These are phyloP conservation scores for Cajanus cajan DNA, from an alignment of 306 rosid genomes.

Conservation along the genomic window DNA sequence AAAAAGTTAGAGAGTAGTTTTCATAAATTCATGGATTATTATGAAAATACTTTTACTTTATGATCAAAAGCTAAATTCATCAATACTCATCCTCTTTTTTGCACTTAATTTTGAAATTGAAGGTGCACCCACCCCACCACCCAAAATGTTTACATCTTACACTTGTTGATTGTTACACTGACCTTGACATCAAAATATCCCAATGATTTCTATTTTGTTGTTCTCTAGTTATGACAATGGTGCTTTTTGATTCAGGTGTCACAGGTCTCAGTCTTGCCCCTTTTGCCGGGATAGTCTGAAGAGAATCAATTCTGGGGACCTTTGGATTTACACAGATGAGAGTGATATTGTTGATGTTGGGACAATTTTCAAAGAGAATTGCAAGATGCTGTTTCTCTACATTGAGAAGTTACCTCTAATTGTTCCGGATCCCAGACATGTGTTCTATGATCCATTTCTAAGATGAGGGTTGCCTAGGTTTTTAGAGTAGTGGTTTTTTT, in stretches of 20 bases:
- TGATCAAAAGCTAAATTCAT: slow-evolving; percentile 20
- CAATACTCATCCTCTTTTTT: background rate
- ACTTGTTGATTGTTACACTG: slow-evolving; percentile 1
- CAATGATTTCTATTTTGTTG: background rate
- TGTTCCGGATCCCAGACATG: slow-evolving; percentile 56
- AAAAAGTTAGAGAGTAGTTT: background rate
- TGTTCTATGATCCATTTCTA: slow-evolving; percentile 55
- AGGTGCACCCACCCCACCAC: background rate
- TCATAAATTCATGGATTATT: slow-evolving; percentile 3
- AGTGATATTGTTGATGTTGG: slow-evolving; percentile 56
- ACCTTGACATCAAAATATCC: background rate
- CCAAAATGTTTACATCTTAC: background rate
- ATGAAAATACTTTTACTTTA: slow-evolving; percentile 19
- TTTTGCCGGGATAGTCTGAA: slow-evolving; percentile 83
- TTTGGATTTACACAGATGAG: slow-evolving; percentile 76
- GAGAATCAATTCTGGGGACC: slow-evolving; percentile 76
- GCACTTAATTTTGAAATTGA: background rate
- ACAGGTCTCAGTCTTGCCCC: slow-evolving; percentile 84
- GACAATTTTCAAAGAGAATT: slow-evolving; percentile 62
- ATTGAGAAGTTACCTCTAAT: slow-evolving; percentile 69
- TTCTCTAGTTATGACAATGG: slow-evolving; percentile 1
- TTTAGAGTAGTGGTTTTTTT: background rate
- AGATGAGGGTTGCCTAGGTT: slow-evolving; percentile 43
- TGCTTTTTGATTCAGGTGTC: slow-evolving; percentile 50
- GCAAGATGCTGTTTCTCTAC: slow-evolving; percentile 70